Conservation (phyloP, 805 yeast genomes). For the Sugiyamaella marilandica region DNA sequence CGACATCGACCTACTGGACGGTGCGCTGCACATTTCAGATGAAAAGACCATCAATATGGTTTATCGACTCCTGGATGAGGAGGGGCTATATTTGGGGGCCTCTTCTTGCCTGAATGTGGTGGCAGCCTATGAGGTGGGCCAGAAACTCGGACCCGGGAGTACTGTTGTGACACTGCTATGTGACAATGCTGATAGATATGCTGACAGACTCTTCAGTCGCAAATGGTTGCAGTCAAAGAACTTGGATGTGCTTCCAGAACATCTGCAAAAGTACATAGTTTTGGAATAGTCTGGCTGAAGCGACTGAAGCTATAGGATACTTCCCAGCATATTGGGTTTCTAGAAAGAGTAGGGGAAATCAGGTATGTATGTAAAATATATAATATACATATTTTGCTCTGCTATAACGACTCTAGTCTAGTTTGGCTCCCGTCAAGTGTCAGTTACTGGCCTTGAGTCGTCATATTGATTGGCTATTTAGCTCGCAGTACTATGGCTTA, state of each 20-base stretch:
- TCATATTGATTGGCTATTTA: too few species aligned
- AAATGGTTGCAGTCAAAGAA: constrained; percentile 71
- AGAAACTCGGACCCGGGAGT: constrained; percentile 64
- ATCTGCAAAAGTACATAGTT: constrained; percentile 63
- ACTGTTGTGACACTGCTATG: constrained; percentile 86
- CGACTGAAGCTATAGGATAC: too few species aligned
- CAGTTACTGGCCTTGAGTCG: too few species aligned
- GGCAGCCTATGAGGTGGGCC: constrained; percentile 78
- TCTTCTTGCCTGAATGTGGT: constrained; percentile 87
- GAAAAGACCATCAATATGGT: constrained; percentile 78
- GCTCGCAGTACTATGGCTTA: too few species aligned
- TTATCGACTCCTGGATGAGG: constrained; percentile 77
- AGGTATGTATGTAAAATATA: too few species aligned
- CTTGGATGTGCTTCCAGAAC: constrained; percentile 63
- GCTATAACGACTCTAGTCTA: too few species aligned
- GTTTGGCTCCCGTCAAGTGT: too few species aligned
- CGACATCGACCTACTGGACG: constrained; percentile 71
- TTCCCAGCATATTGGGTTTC: too few species aligned
- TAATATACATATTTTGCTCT: too few species aligned
- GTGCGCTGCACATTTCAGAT: constrained; percentile 74
- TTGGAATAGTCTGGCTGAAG: constrained; percentile 26
- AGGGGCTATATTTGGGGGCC: constrained; percentile 87
- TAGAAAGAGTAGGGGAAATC: too few species aligned
- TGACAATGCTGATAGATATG: constrained; percentile 86
- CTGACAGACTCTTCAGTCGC: constrained; percentile 72